phyloP scores from a whole-genome alignment of 1,139 yeast genomes.

The Trichomonascaceae sp. region DNA sequence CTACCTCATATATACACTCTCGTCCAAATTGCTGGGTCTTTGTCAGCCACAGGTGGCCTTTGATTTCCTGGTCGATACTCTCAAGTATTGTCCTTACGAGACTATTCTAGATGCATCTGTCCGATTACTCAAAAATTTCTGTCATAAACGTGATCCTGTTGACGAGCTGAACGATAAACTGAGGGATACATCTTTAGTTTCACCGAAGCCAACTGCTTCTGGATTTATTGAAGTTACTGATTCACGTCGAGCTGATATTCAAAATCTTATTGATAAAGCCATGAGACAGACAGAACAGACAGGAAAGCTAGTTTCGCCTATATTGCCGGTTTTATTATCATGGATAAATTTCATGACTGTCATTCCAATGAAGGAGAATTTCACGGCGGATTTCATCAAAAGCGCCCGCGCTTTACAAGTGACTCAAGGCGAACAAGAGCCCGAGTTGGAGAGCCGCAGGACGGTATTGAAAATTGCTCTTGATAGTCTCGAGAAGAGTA shows the following conservation, averaged over 20 bases:
- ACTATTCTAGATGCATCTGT: slow-evolving; percentile 54
- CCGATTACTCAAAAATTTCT: slow-evolving; percentile 55
- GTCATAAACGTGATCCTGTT: slow-evolving; percentile 2
- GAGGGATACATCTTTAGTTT: slow-evolving; percentile 3
- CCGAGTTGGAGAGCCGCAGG: slow-evolving; percentile 1
- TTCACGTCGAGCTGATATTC: slow-evolving; percentile 37
- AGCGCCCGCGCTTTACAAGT: slow-evolving; percentile 1
- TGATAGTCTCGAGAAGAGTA: slow-evolving; percentile 2
- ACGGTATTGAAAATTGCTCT: slow-evolving; percentile 1
- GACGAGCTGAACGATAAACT: slow-evolving; percentile 7
- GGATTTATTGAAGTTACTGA: slow-evolving; percentile 34
- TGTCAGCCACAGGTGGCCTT: slow-evolving; percentile 54
- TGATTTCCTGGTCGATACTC: slow-evolving; percentile 57
- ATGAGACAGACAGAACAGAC: slow-evolving; percentile 26
- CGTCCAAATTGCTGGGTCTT: slow-evolving; percentile 39
- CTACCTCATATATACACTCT: slow-evolving; percentile 27
- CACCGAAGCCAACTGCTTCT: slow-evolving; percentile 27
- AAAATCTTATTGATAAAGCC: slow-evolving; percentile 36
- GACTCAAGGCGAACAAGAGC: not conserved
- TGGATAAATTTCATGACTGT: slow-evolving; percentile 51
- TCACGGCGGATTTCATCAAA: slow-evolving; percentile 12
- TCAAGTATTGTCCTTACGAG: slow-evolving; percentile 62
- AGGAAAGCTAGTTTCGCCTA: slow-evolving; percentile 21
- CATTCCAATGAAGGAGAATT: slow-evolving; percentile 29
- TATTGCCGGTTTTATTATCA: slow-evolving; percentile 44